Evolutionary conservation across 257 asterid species (phyloP).

Genomic region (Solanum ahanhuiri): DNA sequence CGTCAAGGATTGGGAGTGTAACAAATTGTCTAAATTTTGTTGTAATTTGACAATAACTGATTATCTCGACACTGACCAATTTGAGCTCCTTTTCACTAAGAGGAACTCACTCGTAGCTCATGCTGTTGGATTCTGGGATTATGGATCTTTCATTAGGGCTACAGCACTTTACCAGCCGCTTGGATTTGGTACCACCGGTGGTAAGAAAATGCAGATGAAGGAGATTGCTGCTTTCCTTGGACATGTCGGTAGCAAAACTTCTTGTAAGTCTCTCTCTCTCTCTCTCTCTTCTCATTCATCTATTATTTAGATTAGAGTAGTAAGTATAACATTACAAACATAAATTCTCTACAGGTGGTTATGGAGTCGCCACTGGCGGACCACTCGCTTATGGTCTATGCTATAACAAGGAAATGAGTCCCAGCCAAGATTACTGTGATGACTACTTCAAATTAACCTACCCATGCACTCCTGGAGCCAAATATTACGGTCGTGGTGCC

Average conservation of each 20-base stretch:
- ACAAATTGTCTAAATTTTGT: conserved; percentile 39
- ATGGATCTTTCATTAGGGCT: conserved; percentile 59
- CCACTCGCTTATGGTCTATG: conserved; percentile 93
- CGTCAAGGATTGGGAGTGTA: conserved; percentile 74
- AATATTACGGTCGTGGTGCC: conserved; percentile 92
- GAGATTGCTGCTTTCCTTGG: conserved; percentile 78
- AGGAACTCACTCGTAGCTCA: conserved; percentile 65
- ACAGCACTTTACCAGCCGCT: conserved; percentile 57
- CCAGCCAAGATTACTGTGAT: conserved; percentile 27
- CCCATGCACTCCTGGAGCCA: conserved; percentile 75
- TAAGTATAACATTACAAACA: too few species aligned
- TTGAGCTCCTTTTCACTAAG: conserved; percentile 60
- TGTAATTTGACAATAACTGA: conserved; percentile 76
- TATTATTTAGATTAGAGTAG: too few species aligned
- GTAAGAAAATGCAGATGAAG: conserved; percentile 47
- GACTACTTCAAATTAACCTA: conserved; percentile 29
- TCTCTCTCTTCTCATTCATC: too few species aligned
- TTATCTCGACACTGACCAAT: conserved; percentile 54
- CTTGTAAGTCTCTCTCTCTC: conserved; percentile 4
- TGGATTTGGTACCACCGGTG: conserved; percentile 90
- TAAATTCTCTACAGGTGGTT: conserved; percentile 47
- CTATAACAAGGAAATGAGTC: conserved; percentile 52
- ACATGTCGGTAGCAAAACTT: conserved; percentile 74
- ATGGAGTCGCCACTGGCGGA: conserved; percentile 93
- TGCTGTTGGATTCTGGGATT: conserved; percentile 83